phyloP scores from a whole-genome alignment of 306 rosid genomes.

The Mucuna pruriens region DNA sequence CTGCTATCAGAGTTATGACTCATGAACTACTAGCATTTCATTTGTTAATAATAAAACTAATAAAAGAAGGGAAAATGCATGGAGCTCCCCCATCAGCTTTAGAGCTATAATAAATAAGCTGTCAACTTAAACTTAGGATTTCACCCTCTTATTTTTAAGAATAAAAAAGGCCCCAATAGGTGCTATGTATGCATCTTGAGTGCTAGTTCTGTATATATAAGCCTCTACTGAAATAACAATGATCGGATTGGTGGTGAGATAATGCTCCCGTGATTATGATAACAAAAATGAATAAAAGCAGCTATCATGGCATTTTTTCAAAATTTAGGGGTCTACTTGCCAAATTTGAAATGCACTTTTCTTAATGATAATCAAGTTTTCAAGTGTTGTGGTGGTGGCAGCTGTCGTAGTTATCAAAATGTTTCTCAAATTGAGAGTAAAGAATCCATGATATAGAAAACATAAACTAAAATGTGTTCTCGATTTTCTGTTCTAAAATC shows the following conservation, averaged over 20 bases:
- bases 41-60: neutral
- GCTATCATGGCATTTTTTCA: neutral
- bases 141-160: constrained; percentile 2
- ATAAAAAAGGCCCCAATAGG: neutral
- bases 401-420: neutral
- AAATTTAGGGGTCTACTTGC: neutral
- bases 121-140: neutral
- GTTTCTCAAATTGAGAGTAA: neutral
- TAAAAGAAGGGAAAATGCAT: constrained; percentile 3
- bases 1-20: neutral
- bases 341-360: constrained; percentile 2
- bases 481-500: neutral
- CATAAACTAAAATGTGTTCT: neutral
- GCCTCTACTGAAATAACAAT: neutral
- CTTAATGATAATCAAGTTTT: constrained; percentile 5
- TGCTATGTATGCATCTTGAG: neutral
- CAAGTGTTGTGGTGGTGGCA: neutral
- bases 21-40: constrained; percentile 7
- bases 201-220: neutral
- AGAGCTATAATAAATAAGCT: constrained; percentile 1
- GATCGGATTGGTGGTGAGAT: neutral
- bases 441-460: neutral
- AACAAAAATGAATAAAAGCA: neutral
- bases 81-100: neutral
- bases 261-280: neutral